Evolutionary conservation across 352 stramenopile species (phyloP).

Genomic region (Globisporangium perplexum): DNA sequence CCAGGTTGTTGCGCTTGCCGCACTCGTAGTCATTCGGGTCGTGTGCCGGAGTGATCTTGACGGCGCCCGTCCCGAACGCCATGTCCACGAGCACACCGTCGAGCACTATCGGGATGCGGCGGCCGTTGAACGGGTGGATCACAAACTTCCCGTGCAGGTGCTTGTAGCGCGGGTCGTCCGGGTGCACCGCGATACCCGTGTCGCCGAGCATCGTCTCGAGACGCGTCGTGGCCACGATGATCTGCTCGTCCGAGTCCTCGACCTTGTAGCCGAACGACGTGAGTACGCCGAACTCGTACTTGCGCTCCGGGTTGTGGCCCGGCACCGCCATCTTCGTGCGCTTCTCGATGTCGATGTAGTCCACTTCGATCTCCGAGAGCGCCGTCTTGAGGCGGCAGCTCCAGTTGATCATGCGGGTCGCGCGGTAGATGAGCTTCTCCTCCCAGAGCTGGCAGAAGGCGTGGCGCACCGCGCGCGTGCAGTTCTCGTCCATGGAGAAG

Average conservation of each 20-base stretch:
- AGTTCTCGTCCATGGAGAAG: constrained; percentile 99
- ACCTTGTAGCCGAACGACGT: constrained; percentile 98
- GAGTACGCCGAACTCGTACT: constrained; percentile 99
- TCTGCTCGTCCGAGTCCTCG: constrained; percentile 80
- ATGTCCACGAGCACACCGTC: constrained; percentile 98
- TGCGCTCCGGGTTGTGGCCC: constrained; percentile 92
- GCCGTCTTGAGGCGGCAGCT: constrained; percentile 97
- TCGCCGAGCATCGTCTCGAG: constrained; percentile 99
- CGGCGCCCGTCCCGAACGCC: constrained; percentile 95
- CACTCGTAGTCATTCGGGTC: constrained; percentile 99
- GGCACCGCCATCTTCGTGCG: constrained; percentile 94
- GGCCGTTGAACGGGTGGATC: constrained; percentile 97
- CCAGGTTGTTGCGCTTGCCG: constrained; percentile 94
- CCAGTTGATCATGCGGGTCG: constrained; percentile 99
- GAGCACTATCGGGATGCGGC: constrained; percentile 96
- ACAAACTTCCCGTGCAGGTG: constrained; percentile 98
- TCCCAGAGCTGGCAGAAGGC: constrained; percentile 94
- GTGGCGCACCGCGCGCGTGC: constrained; percentile 95
- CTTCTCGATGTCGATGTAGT: constrained; percentile 98
- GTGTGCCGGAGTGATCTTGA: constrained; percentile 99
- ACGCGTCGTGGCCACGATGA: constrained; percentile 92
- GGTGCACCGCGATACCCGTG: constrained; percentile 97
- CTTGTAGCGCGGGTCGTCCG: constrained; percentile 97
- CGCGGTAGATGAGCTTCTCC: constrained; percentile 96
- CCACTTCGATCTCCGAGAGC: constrained; percentile 96